Evolutionary conservation across 768 basidiomycete genomes (phyloP), one percentile per base, ranked within the genome.

Genomic region (Favolaschia claudopus): DNA sequence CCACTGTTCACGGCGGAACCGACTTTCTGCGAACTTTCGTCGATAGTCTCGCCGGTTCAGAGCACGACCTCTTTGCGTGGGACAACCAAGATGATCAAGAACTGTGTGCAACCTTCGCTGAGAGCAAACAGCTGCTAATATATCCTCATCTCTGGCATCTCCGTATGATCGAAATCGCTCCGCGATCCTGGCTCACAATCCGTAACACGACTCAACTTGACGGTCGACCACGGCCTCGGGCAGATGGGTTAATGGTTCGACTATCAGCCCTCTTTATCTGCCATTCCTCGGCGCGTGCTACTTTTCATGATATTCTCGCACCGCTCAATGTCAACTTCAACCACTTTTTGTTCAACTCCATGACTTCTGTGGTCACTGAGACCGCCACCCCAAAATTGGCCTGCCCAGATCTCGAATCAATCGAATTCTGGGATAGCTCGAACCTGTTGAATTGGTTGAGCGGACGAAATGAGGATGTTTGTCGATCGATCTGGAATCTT

Each of bases 151-250:
- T 24, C 10, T 58, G 56, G 56, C 25, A 24, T 27, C 32, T n/a
- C 8, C 45, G 45, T 15, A 34, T 50, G 40, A 42, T 44, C 33
- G 56, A 58, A 58, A 43, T 58, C 24, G 33, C 36, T 29, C 42
- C 32, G 1, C 32, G 9, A 45, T 32, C 39, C 5, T 58, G 56
- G 56, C 20, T 20, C 5, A 39, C 22, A 27, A 58, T 58, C 27
- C 33, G 36, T 5, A 45, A 29, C 48, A 31, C 45, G 48, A 50
- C 40, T 1, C 45, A 42, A 27, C 36, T 22, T 6, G 19, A 2
- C 19, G n/a, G 7, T 9, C 48, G 42, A 39, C 40, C 29, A 7
- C 19, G 40, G 19, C 24, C 7, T 20, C 39, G 24, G 24, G 32
- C 12, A 44, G 27, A 29, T 37, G 47, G 25, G 22, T 14, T 33